phyloP scores from a whole-genome alignment of 768 basidiomycete species.

The Sarcodon aspratus region DNA sequence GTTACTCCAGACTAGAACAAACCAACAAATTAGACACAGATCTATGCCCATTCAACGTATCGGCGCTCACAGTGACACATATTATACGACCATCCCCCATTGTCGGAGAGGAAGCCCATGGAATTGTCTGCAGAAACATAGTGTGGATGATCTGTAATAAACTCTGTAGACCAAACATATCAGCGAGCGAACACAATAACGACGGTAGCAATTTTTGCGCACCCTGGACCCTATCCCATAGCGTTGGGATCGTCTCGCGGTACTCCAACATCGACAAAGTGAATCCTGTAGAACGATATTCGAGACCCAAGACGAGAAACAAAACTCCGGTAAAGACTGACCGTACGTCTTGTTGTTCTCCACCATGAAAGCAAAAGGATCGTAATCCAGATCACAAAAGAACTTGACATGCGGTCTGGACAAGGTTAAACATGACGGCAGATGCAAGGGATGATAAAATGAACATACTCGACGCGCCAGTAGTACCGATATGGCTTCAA shows the following conservation, averaged over 20 bases:
- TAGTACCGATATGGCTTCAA: slow-evolving; percentile 74
- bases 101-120: slow-evolving; percentile 64
- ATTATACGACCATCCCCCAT: slow-evolving; percentile 62
- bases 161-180: slow-evolving; percentile 33
- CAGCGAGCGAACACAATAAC: not conserved
- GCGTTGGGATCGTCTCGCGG: slow-evolving; percentile 64
- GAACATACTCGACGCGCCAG: slow-evolving; percentile 78
- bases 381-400: slow-evolving; percentile 61
- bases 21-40: not conserved
- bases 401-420: slow-evolving; percentile 58
- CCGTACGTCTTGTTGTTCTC: slow-evolving; percentile 79
- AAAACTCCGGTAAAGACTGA: slow-evolving; percentile 9
- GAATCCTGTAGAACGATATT: slow-evolving; percentile 37
- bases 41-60: not conserved
- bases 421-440: slow-evolving; percentile 3
- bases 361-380: slow-evolving; percentile 71
- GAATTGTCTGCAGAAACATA: slow-evolving; percentile 54
- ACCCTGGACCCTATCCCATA: slow-evolving; percentile 74
- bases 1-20: slow-evolving; percentile 71
- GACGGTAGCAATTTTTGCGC: slow-evolving; percentile 1
- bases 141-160: slow-evolving; percentile 50
- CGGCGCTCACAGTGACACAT: slow-evolving; percentile 54
- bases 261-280: slow-evolving; percentile 75
- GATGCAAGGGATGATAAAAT: not conserved
- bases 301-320: no score